phyloP scores from a whole-genome alignment of 176 grass and related monocot genomes.

The Zizania latifolia region DNA sequence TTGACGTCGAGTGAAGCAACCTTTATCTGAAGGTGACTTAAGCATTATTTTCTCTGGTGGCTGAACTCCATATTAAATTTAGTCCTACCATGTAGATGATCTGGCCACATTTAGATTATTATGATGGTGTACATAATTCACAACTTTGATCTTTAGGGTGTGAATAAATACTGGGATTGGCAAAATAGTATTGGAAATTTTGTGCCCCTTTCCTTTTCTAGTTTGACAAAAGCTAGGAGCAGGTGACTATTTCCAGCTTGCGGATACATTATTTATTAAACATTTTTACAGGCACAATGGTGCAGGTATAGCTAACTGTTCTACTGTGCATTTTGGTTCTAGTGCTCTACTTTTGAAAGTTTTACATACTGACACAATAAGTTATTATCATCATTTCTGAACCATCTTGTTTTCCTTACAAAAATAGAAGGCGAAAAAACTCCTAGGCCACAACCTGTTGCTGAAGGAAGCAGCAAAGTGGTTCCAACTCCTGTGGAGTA shows the following conservation, averaged over 20 bases:
- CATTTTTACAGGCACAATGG: neutral
- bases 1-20: neutral
- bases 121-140: neutral
- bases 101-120: neutral
- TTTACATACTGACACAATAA: neutral
- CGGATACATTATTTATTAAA: neutral
- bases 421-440: conserved; percentile 22
- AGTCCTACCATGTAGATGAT: neutral
- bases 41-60: neutral
- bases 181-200: neutral
- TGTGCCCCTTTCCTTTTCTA: neutral
- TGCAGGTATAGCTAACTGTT: neutral
- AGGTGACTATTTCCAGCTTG: neutral
- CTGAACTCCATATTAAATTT: neutral
- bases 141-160: neutral
- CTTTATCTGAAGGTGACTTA: neutral
- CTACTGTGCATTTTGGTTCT: neutral
- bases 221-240: neutral
- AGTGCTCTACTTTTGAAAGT: neutral
- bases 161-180: neutral
- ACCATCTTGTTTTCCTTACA: neutral
- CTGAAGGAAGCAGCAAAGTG: conserved; percentile 37
- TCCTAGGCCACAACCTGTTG: neutral
- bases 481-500: conserved; percentile 39
- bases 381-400: neutral